A percentile compares a stretch with the other conserved stretches of the same genome.
These are phyloP conservation scores for Serendipita sp. DNA, from an alignment of 768 basidiomycete genomes.

Conservation along the genomic window DNA sequence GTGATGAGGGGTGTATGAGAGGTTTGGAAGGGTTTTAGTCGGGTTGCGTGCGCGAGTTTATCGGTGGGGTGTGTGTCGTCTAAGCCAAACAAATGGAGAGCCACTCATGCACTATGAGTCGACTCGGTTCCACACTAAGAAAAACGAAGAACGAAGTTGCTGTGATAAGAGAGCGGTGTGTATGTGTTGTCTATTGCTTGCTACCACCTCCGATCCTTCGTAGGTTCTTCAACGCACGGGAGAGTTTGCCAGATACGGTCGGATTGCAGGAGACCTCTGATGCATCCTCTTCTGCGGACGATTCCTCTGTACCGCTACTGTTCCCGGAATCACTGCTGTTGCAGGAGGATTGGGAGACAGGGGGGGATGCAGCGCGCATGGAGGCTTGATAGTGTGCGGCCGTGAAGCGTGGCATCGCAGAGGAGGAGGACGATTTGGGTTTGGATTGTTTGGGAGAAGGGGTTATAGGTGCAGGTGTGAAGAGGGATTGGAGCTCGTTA, in stretches of 20 bases:
- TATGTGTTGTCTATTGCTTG: background rate
- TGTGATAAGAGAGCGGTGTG: background rate
- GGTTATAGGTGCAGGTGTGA: background rate
- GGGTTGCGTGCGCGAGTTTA: too few species aligned
- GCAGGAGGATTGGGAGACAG: background rate
- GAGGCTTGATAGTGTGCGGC: background rate
- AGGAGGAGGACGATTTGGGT: background rate
- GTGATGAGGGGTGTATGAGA: too few species aligned
- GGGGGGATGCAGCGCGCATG: background rate
- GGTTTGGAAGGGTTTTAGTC: too few species aligned
- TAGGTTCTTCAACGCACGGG: background rate
- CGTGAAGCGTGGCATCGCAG: background rate
- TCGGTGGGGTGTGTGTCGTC: background rate
- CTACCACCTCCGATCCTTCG: background rate
- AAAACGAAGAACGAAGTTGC: background rate
- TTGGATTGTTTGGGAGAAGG: too few species aligned
- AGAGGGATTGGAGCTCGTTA: background rate
- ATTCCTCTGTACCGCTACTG: background rate
- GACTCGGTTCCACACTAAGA: too few species aligned
- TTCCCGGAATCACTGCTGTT: background rate
- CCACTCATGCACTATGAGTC: slow-evolving; percentile 2
- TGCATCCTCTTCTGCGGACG: background rate
- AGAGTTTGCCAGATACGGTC: background rate
- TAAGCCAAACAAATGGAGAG: background rate
- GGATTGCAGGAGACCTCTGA: background rate